phyloP scores from a whole-genome alignment of 805 yeast genomes.

The Torulaspora franciscae region DNA sequence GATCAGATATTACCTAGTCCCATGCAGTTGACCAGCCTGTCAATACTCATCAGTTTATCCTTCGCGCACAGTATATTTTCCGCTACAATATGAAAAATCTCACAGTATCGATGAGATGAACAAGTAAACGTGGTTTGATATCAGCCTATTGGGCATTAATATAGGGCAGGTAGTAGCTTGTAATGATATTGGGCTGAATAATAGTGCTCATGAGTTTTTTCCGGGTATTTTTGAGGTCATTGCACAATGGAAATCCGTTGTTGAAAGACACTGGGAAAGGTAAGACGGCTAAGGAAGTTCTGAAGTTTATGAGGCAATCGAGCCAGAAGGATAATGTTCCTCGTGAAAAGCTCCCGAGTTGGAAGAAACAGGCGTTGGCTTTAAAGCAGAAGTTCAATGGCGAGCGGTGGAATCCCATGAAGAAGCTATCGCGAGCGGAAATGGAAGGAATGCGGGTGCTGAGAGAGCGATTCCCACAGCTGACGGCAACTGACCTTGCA shows the following conservation, averaged over 20 bases:
- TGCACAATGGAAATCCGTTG: constrained; percentile 6
- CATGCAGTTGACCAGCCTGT: neutral
- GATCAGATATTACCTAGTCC: neutral
- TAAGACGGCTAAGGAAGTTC: constrained; percentile 18
- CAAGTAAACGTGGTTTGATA: neutral
- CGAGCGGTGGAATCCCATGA: constrained; percentile 60
- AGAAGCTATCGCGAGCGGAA: constrained; percentile 59
- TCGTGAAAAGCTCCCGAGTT: constrained; percentile 45
- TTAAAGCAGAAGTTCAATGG: constrained; percentile 56
- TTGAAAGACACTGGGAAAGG: constrained; percentile 5
- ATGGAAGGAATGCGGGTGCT: constrained; percentile 60
- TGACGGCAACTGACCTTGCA: constrained; percentile 56
- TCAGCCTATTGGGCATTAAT: neutral
- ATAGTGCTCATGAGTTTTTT: constrained; percentile 4
- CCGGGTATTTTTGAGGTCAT: constrained; percentile 7
- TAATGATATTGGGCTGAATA: neutral
- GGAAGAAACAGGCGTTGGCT: constrained; percentile 68
- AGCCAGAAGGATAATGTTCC: constrained; percentile 18
- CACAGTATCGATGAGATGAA: constrained; percentile 2
- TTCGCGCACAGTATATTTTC: constrained; percentile 1
- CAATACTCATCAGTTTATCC: neutral
- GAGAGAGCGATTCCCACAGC: constrained; percentile 53
- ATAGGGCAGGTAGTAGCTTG: neutral
- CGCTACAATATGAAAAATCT: neutral
- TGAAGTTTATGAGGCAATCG: constrained; percentile 19